These are phyloP conservation scores for Aciculosporium take DNA, from an alignment of 2,329 filamentous ascomycete genomes.

Conservation along the genomic window DNA sequence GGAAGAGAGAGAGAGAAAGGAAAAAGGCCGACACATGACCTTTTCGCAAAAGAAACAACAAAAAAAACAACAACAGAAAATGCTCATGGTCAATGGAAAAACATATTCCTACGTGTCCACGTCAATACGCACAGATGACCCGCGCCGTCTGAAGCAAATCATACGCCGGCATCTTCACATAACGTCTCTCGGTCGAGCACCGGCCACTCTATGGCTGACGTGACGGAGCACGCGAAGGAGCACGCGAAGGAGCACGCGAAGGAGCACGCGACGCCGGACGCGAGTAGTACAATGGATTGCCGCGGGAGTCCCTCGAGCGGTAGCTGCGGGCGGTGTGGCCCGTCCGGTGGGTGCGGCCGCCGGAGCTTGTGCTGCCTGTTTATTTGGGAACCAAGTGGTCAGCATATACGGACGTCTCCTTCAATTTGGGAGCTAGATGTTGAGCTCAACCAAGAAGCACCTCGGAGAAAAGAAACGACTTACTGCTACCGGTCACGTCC, in stretches of 20 bases:
- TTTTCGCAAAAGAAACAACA: too few relatives aligned
- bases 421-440: neutral
- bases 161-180: neutral
- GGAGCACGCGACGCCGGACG: constrained; percentile 1
- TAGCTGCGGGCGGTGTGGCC: constrained; percentile 3
- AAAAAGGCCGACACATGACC: too few relatives aligned
- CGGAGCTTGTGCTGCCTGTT: constrained; percentile 12
- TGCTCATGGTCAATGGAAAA: neutral
- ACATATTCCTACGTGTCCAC: neutral
- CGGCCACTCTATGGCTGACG: constrained; percentile 4
- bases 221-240: constrained; percentile 1
- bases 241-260: neutral
- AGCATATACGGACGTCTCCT: neutral
- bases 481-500: constrained; percentile 34
- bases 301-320: constrained; percentile 5
- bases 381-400: neutral
- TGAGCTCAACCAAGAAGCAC: too few relatives aligned
- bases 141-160: neutral
- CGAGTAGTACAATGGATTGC: constrained; percentile 4
- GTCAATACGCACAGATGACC: neutral
- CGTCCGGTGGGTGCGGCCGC: constrained; percentile 8
- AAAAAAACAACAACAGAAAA: neutral
- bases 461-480: constrained; percentile 18
- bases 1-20: neutral
- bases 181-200: constrained; percentile 1